Evolutionary conservation across 1,284 basidiomycete genomes (phyloP).

Genomic region (Sporisorium exsertum): DNA sequence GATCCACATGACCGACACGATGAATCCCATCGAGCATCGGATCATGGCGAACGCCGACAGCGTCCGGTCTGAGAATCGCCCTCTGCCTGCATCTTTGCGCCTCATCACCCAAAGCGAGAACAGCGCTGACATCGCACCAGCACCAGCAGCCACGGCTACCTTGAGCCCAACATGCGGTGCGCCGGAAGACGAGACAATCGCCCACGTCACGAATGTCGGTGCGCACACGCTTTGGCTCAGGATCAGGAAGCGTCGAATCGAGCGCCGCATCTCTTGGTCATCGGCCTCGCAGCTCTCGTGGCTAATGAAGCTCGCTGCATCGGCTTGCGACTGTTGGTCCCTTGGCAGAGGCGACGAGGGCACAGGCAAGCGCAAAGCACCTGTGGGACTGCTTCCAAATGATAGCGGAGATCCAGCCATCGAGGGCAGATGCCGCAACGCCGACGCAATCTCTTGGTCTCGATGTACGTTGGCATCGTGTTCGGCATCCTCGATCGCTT

Average conservation of each 20-base stretch:
- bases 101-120: slow-evolving; percentile 36
- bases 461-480: slow-evolving; percentile 36
- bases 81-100: slow-evolving; percentile 26
- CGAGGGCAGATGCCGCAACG: slow-evolving; percentile 47
- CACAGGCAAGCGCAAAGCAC: background rate
- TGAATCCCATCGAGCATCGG: slow-evolving; percentile 60
- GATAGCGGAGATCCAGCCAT: slow-evolving; percentile 42
- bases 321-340: slow-evolving; percentile 3
- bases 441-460: slow-evolving; percentile 51
- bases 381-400: slow-evolving; percentile 23
- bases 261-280: slow-evolving; percentile 51
- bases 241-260: slow-evolving; percentile 47
- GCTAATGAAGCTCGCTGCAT: slow-evolving; percentile 36
- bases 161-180: slow-evolving; percentile 17
- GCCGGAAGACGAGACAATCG: slow-evolving; percentile 41
- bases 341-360: slow-evolving; percentile 12
- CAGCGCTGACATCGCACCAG: slow-evolving; percentile 13
- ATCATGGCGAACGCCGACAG: slow-evolving; percentile 36
- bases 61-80: slow-evolving; percentile 38
- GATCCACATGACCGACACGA: slow-evolving; percentile 65
- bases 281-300: slow-evolving; percentile 71
- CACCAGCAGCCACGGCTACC: slow-evolving; percentile 21
- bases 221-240: slow-evolving; percentile 55
- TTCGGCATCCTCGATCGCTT: slow-evolving; percentile 29
- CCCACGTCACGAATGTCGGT: slow-evolving; percentile 60